Base-by-base conservation (phyloP, 805 yeast species). In the Lipomyces japonicus region DNA sequence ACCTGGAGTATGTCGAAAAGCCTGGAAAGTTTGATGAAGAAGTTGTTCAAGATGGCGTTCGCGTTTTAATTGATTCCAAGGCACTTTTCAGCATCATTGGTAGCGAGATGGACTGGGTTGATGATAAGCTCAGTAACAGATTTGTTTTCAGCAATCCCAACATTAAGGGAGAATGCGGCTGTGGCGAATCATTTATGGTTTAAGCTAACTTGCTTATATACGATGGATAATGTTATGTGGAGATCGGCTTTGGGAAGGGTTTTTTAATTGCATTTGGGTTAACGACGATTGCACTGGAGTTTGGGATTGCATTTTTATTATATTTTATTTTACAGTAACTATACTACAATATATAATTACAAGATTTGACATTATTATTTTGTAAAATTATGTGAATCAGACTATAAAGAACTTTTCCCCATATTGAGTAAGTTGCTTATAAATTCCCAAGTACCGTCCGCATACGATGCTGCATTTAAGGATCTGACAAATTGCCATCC, bases 151-250 rank as follows among this genome's bases (percentile, higher is more conserved):
- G 78, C 65, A 93, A 93, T 68, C 98, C 98, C 56, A 93, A 93
- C 70, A 85, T 95, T 35, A 93, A 91, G 72, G 98, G 97, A 28
- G 86, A 95, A 43, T 93, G 98, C 71, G 98, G 98, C 10, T 93
- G 98, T 69, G 98, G 98, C 47, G 98, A 93, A 72, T 87, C 96
- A 3, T 93, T 93, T 68, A 93, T 90, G 96, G 96, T 91, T 6
- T 90, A 71, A 14, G 37, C 37, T 7, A 28, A 12, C n/a, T n/a
- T n/a, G n/a, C n/a, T n/a, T n/a, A n/a, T n/a, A n/a, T n/a, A n/a
- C n/a, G 18, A n/a, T n/a, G 34, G 45, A 35, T 38, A 30, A n/a
- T 34, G 30, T 39, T 32, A 39, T 38, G 52, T 51, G 34, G 45
- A 48, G 24, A 53, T 34, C n/a, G n/a, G n/a, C n/a, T n/a, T n/a